These are phyloP conservation scores for Delphinella strobiligena DNA, from an alignment of 2,329 filamentous ascomycete genomes.

Conservation along the genomic window DNA sequence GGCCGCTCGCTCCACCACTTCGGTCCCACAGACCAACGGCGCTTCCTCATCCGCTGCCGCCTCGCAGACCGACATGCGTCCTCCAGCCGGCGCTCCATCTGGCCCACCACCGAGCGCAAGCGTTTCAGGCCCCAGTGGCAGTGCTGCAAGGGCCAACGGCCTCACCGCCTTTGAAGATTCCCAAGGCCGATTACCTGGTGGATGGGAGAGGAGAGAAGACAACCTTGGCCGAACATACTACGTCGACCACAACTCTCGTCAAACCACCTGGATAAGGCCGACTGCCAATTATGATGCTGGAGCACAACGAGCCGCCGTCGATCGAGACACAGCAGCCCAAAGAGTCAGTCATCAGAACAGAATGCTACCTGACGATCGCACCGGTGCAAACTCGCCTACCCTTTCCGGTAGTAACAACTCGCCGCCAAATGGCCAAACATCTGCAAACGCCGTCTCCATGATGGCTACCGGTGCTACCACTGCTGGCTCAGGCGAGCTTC, in stretches of 20 bases:
- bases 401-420: conserved; percentile 40
- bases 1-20: conserved; percentile 24
- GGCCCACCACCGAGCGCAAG: conserved; percentile 9
- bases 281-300: conserved; percentile 65
- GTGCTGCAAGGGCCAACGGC: conserved; percentile 30
- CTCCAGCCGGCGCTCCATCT: conserved; percentile 21
- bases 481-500: conserved; percentile 86
- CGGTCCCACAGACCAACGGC: conserved; percentile 20
- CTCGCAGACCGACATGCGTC: conserved; percentile 12
- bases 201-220: conserved; percentile 94
- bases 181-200: conserved; percentile 82
- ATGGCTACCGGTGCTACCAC: conserved; percentile 93
- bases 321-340: conserved; percentile 86
- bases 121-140: conserved; percentile 6
- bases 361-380: conserved; percentile 89
- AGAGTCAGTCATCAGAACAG: conserved; percentile 88
- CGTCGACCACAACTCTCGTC: conserved; percentile 92
- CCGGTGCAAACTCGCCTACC: conserved; percentile 82
- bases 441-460: conserved; percentile 57
- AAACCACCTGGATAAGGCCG: conserved; percentile 91
- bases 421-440: conserved; percentile 18
- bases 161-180: conserved; percentile 92
- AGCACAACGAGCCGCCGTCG: conserved; percentile 66
- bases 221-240: conserved; percentile 94
- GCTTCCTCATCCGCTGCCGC: conserved; percentile 12